A percentile compares a stretch with the other conserved stretches of the same genome.
Evolutionary conservation across 495 filamentous ascomycete genomes (phyloP).

Genomic region (Xylaria scruposa): DNA sequence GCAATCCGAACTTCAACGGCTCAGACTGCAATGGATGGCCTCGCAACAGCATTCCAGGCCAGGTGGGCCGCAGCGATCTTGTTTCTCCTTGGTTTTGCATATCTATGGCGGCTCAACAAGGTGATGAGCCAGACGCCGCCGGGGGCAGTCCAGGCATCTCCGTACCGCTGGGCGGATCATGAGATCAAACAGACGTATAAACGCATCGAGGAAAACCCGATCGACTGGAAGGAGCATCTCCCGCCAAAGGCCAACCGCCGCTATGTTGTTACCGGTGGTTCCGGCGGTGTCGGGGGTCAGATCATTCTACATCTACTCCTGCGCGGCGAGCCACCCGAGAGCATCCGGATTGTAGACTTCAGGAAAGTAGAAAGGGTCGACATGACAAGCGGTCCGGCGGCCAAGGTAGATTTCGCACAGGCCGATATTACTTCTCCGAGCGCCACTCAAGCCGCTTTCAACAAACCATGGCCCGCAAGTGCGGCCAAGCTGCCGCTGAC

Average conservation of each 20-base stretch:
- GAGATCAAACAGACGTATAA: slow-evolving; percentile 58
- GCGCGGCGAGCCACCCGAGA: slow-evolving; percentile 59
- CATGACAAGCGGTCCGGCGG: slow-evolving; percentile 42
- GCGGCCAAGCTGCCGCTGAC: slow-evolving; percentile 58
- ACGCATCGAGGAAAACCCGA: slow-evolving; percentile 49
- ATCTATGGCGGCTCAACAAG: slow-evolving; percentile 59
- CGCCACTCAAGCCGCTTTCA: slow-evolving; percentile 55
- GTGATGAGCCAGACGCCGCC: slow-evolving; percentile 57
- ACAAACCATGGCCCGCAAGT: slow-evolving; percentile 55
- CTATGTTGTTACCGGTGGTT: slow-evolving; percentile 65
- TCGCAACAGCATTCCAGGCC: slow-evolving; percentile 17
- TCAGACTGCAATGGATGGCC: slow-evolving; percentile 29
- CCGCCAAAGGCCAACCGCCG: slow-evolving; percentile 61
- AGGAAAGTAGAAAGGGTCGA: slow-evolving; percentile 49
- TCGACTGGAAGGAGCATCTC: slow-evolving; percentile 55
- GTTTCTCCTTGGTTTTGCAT: slow-evolving; percentile 46
- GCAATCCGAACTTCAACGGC: neutral
- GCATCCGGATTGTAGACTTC: slow-evolving; percentile 63
- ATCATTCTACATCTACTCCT: slow-evolving; percentile 61
- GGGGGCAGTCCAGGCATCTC: slow-evolving; percentile 48
- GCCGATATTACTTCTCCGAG: slow-evolving; percentile 60
- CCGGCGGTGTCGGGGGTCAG: slow-evolving; percentile 64
- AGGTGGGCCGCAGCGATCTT: slow-evolving; percentile 26
- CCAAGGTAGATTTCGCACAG: slow-evolving; percentile 54
- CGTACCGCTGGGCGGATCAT: slow-evolving; percentile 59